phyloP scores from a whole-genome alignment of 2,329 filamentous ascomycete genomes.

The Diaporthe sp. region DNA sequence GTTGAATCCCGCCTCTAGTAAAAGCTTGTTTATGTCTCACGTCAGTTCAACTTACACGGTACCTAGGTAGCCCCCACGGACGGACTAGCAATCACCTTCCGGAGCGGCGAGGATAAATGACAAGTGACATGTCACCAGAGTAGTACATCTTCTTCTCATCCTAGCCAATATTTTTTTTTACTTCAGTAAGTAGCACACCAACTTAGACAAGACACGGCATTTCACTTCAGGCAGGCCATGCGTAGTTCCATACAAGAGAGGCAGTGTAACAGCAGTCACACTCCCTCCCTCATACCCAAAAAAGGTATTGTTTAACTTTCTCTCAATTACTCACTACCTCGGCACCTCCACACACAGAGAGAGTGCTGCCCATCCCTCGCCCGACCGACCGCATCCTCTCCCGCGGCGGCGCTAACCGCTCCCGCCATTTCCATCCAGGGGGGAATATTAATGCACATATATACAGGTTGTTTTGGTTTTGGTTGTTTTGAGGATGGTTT shows the following conservation, averaged over 20 bases:
- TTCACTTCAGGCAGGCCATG: not conserved
- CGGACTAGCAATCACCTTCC: not conserved
- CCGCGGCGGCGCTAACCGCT: not conserved
- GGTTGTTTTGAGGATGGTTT: not conserved
- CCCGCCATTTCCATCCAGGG: constrained; percentile 23
- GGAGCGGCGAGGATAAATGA: not conserved
- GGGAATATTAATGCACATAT: constrained; percentile 28
- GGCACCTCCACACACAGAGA: not conserved
- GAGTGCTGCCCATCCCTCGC: not conserved
- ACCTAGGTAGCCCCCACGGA: not conserved
- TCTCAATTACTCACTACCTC: constrained; percentile 29
- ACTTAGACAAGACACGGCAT: not conserved
- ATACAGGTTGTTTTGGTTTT: constrained; percentile 33
- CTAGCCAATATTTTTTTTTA: not conserved
- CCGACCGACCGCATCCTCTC: not conserved
- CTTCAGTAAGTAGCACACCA: not conserved
- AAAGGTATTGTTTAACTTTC: constrained; percentile 6
- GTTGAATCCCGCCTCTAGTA: not conserved
- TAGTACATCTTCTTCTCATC: not conserved
- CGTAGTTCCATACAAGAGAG: not conserved
- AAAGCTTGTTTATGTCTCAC: not conserved
- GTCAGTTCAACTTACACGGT: not conserved
- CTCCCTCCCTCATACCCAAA: not conserved
- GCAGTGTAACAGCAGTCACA: not conserved
- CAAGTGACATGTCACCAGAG: not conserved